Conservation (phyloP, 1,284 basidiomycete species). For the Exobasidium cylindrosporum region DNA sequence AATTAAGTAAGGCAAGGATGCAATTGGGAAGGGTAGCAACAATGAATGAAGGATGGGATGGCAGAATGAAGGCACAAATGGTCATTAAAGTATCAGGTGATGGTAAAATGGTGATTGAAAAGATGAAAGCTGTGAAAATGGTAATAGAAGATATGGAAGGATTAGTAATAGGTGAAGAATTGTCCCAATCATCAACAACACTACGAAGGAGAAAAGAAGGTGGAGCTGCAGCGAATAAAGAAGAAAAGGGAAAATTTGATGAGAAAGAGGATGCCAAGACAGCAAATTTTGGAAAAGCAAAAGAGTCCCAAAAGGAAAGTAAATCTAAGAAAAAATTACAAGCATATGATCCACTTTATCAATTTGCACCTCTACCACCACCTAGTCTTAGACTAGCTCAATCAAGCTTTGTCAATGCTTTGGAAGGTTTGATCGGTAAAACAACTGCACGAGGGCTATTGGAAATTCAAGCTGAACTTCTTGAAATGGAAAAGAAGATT, state of each 20-base stretch:
- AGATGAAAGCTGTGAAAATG: background rate
- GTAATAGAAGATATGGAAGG: background rate
- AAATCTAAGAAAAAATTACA: conserved; percentile 10
- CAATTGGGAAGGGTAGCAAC: conserved; percentile 7
- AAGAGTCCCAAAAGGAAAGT: conserved; percentile 11
- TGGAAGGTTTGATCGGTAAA: background rate
- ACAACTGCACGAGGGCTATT: background rate
- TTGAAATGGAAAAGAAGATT: background rate
- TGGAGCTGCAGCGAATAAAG: background rate
- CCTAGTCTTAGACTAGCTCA: conserved; percentile 11
- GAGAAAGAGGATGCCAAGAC: background rate
- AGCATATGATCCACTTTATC: conserved; percentile 16
- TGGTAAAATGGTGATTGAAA: background rate
- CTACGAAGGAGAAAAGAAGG: conserved; percentile 6
- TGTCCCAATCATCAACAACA: background rate
- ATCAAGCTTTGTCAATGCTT: background rate
- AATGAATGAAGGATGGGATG: conserved; percentile 12
- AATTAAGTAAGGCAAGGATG: conserved; percentile 10
- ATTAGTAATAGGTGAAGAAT: background rate
- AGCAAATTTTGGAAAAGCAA: background rate
- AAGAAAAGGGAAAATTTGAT: too few species aligned
- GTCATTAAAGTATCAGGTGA: background rate
- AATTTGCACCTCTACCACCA: conserved; percentile 17
- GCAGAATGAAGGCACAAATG: conserved; percentile 4
- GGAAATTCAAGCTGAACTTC: background rate